phyloP scores from a whole-genome alignment of 1,284 basidiomycete species.

The Cerrena zonata region DNA sequence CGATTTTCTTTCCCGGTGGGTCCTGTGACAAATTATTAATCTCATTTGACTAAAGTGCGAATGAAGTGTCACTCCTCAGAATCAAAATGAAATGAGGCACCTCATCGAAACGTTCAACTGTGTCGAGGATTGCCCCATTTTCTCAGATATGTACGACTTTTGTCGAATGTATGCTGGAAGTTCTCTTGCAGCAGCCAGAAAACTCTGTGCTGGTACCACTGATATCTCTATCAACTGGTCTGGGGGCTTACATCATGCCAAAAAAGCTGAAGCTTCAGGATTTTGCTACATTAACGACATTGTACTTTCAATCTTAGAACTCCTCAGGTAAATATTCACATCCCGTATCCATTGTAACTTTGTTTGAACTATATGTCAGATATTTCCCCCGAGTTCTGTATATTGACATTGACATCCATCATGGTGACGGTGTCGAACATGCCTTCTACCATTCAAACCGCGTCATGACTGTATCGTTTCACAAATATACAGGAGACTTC shows the following conservation, averaged over 20 bases:
- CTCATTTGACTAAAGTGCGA: neutral
- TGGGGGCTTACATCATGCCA: slow-evolving; percentile 91
- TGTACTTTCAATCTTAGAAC: slow-evolving; percentile 87
- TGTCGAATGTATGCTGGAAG: slow-evolving; percentile 89
- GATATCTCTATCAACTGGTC: slow-evolving; percentile 99
- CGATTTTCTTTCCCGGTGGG: slow-evolving; percentile 85
- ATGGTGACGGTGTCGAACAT: slow-evolving; percentile 94
- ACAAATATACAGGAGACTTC: slow-evolving; percentile 98
- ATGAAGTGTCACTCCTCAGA: slow-evolving; percentile 74
- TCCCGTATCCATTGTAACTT: slow-evolving; percentile 7
- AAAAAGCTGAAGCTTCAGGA: slow-evolving; percentile 91
- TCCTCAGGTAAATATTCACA: slow-evolving; percentile 79
- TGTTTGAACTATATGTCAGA: too few species aligned
- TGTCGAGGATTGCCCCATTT: slow-evolving; percentile 91
- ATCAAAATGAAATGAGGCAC: slow-evolving; percentile 66
- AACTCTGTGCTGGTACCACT: slow-evolving; percentile 78
- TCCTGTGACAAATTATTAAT: slow-evolving; percentile 3
- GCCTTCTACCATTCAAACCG: slow-evolving; percentile 98
- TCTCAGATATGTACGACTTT: slow-evolving; percentile 88
- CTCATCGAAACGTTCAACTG: slow-evolving; percentile 83
- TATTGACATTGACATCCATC: slow-evolving; percentile 96
- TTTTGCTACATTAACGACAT: slow-evolving; percentile 98
- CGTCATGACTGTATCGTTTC: slow-evolving; percentile 97
- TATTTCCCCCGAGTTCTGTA: slow-evolving; percentile 89
- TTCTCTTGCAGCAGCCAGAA: slow-evolving; percentile 84